Percentiles rank a stretch among this genome's conserved stretches.
Conservation (phyloP, 1,139 yeast species). For the Yarrowia galli region DNA sequence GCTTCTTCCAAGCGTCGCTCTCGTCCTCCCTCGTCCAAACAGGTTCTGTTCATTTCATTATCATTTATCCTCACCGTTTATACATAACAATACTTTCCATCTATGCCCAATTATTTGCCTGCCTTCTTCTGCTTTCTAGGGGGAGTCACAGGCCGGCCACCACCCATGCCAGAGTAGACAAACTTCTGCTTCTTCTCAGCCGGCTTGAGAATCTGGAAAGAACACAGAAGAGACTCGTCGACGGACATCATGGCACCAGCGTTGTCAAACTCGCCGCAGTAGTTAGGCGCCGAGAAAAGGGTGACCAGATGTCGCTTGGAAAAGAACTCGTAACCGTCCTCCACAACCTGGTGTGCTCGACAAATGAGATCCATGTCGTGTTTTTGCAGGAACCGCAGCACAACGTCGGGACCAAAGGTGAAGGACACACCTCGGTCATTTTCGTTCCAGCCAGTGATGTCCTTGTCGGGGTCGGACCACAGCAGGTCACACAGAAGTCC, state of each 20-base stretch:
- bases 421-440: conserved; percentile 98
- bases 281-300: conserved; percentile 93
- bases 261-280: conserved; percentile 98
- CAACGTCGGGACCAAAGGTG: conserved; percentile 97
- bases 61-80: conserved; percentile 36
- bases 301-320: conserved; percentile 95
- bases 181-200: conserved; percentile 92
- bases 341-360: conserved; percentile 98
- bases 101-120: conserved; percentile 43
- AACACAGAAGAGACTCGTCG: conserved; percentile 92
- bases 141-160: conserved; percentile 64
- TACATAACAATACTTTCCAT: conserved; percentile 36
- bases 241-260: conserved; percentile 99
- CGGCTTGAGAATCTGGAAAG: conserved; percentile 96
- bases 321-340: conserved; percentile 97
- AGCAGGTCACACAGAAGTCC: conserved; percentile 93
- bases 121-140: conserved; percentile 70
- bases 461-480: conserved; percentile 99
- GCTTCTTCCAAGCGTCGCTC: no score
- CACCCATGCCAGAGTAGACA: conserved; percentile 59
- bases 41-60: conserved; percentile 30
- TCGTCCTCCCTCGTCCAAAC: no score
- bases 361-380: conserved; percentile 98
- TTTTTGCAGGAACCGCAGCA: conserved; percentile 88
- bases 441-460: conserved; percentile 97